phyloP scores from a whole-genome alignment of 306 rosid species.

The Sphenostylis stenocarpa region DNA sequence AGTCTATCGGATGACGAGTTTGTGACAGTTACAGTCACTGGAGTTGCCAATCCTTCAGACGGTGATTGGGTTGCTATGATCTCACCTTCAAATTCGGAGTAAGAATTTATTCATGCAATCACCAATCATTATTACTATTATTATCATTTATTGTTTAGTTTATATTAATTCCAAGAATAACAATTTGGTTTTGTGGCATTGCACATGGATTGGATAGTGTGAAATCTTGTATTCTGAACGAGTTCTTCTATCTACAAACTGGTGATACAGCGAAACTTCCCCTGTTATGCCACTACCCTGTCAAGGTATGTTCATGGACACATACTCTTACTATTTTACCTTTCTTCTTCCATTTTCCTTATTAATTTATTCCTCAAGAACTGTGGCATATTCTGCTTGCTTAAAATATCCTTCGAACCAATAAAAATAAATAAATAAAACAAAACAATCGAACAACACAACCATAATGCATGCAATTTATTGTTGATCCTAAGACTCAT shows the following conservation, averaged over 20 bases:
- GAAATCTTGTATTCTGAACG: conserved; percentile 36
- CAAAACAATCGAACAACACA: neutral
- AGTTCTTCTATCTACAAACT: conserved; percentile 52
- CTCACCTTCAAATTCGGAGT: conserved; percentile 76
- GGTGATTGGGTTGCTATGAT: conserved; percentile 86
- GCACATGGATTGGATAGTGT: conserved; percentile 52
- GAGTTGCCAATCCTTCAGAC: conserved; percentile 49
- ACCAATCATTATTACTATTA: too few species aligned
- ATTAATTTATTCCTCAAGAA: neutral
- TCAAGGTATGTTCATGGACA: conserved; percentile 58
- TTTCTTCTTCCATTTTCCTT: neutral
- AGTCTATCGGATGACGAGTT: conserved; percentile 52
- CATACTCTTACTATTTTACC: neutral
- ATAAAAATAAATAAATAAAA: neutral
- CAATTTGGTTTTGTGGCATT: neutral
- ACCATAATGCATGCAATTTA: neutral
- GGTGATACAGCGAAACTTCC: conserved; percentile 83
- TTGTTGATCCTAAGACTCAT: conserved; percentile 20
- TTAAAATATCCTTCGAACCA: neutral
- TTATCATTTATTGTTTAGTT: too few species aligned
- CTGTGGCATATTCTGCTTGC: neutral
- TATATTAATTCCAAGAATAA: neutral
- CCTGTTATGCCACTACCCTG: conserved; percentile 92
- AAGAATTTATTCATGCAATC: conserved; percentile 24
- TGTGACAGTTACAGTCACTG: conserved; percentile 54